Evolutionary conservation across 2,329 filamentous ascomycete species (phyloP), one percentile per base, ranked within the genome.

Genomic region (Penicillium hordei): DNA sequence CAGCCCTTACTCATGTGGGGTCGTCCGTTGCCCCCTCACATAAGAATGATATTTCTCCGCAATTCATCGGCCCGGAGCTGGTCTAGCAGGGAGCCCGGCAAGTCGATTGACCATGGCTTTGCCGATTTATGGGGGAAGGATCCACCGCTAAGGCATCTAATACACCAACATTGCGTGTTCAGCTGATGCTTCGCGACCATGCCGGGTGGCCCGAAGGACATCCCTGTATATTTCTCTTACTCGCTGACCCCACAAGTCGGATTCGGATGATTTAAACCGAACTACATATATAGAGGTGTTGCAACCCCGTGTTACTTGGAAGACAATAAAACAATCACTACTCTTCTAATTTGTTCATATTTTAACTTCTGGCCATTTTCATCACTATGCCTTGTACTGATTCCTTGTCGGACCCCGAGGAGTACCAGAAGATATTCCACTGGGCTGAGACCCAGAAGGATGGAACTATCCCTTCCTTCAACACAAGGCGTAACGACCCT

Each of bases 381-480:
- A 48, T 40, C 52, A 67, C 17, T 34, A 71, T 72, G 68, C 59
- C 64, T 59, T 70, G 69, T 10, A 65, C 63, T 48, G 62, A 58
- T 27, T 60, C 59, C 2, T 57, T 70, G 9, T 56, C 69, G 2
- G 68, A 71, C 52, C 68, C 71, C 45, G 38, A 69, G 42, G 78
- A 82, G 43, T 82, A 81, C 61, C 79, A 81, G 53, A 78, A 80
- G 50, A 79, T 81, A 64, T 82, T 82, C 59, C 80, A 82, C 66
- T 86, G 83, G 83, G 83, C 82, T 0, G 82, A 84, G 66, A 85
- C 83, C n/a, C 83, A 86, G 62, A 79, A 84, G 65, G 78, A 85
- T 66, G 83, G 79, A 0, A 65, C 75, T 0, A 78, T 85, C 27
- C 83, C 82, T 12, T 83, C 82, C 0, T 86, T 85, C 62, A 76